phyloP scores from a whole-genome alignment of 2,329 filamentous ascomycete species.

The Colletotrichum cereale region DNA sequence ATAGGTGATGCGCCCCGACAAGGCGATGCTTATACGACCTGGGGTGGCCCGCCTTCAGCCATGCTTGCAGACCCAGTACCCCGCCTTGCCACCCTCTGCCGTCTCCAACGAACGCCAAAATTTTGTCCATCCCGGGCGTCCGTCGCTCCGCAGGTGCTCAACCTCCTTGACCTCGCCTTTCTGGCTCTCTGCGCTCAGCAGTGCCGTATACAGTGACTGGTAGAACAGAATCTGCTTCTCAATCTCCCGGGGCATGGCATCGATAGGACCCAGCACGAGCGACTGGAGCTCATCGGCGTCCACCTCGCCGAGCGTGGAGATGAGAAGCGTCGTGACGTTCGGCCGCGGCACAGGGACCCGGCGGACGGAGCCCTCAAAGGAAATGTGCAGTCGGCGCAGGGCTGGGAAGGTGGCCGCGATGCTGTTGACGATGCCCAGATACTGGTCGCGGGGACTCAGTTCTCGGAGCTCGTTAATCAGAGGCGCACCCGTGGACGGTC shows the following conservation, averaged over 20 bases:
- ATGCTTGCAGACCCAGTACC: conserved; percentile 41
- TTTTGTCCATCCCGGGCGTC: conserved; percentile 38
- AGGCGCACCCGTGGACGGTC: conserved; percentile 17
- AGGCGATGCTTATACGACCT: conserved; percentile 16
- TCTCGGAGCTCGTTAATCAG: conserved; percentile 21
- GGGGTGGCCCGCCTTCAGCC: conserved; percentile 24
- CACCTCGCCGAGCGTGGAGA: conserved; percentile 38
- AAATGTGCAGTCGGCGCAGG: conserved; percentile 37
- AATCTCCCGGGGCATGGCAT: conserved; percentile 19
- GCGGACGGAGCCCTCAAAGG: conserved; percentile 39
- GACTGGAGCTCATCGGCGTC: conserved; percentile 27
- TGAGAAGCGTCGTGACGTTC: conserved; percentile 35
- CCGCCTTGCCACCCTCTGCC: conserved; percentile 4
- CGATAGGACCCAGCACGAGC: conserved; percentile 28
- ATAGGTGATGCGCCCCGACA: conserved; percentile 10
- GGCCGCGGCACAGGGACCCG: conserved; percentile 35
- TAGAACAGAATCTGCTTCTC: conserved; percentile 38
- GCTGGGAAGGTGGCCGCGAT: conserved; percentile 34
- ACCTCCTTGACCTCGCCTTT: conserved; percentile 26
- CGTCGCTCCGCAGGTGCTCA: conserved; percentile 34
- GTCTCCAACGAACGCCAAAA: conserved; percentile 36
- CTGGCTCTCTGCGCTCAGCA: conserved; percentile 18
- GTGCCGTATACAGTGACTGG: conserved; percentile 36
- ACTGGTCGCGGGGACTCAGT: conserved; percentile 28
- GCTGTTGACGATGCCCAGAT: conserved; percentile 26